Percentiles rank a stretch among this genome's conserved stretches.
phyloP scores from a whole-genome alignment of 345 rosid species.

The Rhodamnia argentea region DNA sequence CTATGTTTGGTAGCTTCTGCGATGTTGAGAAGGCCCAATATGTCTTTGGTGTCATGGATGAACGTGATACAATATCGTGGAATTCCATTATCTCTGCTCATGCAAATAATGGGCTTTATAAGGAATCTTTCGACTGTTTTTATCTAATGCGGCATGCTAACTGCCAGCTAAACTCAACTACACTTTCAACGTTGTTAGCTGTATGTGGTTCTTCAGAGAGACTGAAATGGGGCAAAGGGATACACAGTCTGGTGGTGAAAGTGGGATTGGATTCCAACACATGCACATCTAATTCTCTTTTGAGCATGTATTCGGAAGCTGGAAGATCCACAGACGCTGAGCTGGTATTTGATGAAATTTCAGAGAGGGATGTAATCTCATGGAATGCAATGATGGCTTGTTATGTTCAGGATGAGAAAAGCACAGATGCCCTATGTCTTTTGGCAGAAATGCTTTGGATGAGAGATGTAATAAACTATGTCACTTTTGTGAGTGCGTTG shows the following conservation, averaged over 20 bases:
- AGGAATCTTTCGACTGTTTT: slow-evolving; percentile 39
- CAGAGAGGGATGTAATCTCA: slow-evolving; percentile 58
- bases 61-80: slow-evolving; percentile 74
- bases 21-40: slow-evolving; percentile 27
- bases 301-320: slow-evolving; percentile 61
- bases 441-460: slow-evolving; percentile 33
- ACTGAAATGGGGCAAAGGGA: slow-evolving; percentile 61
- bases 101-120: slow-evolving; percentile 36
- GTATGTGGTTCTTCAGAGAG: slow-evolving; percentile 44
- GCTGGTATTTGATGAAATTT: slow-evolving; percentile 51
- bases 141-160: slow-evolving; percentile 43
- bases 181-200: slow-evolving; percentile 60
- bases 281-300: slow-evolving; percentile 55
- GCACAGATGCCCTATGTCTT: slow-evolving; percentile 36
- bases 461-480: slow-evolving; percentile 30
- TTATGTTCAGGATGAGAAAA: slow-evolving; percentile 49
- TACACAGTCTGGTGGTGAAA: slow-evolving; percentile 55
- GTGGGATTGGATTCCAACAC: slow-evolving; percentile 40
- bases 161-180: slow-evolving; percentile 41
- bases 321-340: slow-evolving; percentile 52
- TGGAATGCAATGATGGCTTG: slow-evolving; percentile 73
- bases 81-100: slow-evolving; percentile 56
- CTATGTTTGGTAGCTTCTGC: slow-evolving; percentile 60
- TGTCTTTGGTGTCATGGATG: slow-evolving; percentile 45
- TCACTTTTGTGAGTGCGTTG: slow-evolving; percentile 70